Conservation (phyloP, 2,329 filamentous ascomycete species). For the Aspergillus nomiae region DNA sequence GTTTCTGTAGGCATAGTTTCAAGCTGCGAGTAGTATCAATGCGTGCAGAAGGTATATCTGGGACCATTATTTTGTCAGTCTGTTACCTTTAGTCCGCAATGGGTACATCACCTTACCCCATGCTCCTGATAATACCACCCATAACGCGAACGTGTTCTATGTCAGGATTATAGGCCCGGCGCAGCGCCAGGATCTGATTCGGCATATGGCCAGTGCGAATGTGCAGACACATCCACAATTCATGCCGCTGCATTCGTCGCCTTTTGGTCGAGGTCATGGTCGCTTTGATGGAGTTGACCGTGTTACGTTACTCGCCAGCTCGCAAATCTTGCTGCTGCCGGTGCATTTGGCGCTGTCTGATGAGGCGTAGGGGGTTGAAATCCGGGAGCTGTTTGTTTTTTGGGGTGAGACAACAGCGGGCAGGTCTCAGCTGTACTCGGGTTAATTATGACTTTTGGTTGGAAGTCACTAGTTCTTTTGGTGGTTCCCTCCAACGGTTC, state of each 20-base stretch:
- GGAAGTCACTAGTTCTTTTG: neutral
- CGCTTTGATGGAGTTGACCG: slow-evolving; percentile 4
- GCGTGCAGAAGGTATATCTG: slow-evolving; percentile 8
- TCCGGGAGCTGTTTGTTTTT: neutral
- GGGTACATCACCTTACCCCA: slow-evolving; percentile 1
- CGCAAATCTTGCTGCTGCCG: neutral
- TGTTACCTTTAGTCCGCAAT: slow-evolving; percentile 1
- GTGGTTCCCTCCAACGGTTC: neutral
- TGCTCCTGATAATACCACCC: neutral
- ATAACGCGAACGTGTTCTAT: slow-evolving; percentile 12
- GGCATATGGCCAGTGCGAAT: neutral
- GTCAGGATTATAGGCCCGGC: neutral
- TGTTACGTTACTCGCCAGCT: neutral
- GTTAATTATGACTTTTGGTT: neutral
- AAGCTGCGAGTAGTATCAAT: slow-evolving; percentile 10
- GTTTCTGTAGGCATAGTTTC: slow-evolving; percentile 16
- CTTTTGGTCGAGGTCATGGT: neutral
- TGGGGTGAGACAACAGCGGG: neutral
- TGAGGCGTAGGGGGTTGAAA: neutral
- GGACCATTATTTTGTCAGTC: slow-evolving; percentile 4
- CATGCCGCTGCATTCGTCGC: slow-evolving; percentile 9
- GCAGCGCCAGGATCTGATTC: neutral
- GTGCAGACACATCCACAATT: slow-evolving; percentile 9
- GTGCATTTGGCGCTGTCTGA: neutral
- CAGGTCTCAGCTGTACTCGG: neutral